Evolutionary conservation across 495 filamentous ascomycete species (phyloP).

Genomic region (Aspergillus sparsus): DNA sequence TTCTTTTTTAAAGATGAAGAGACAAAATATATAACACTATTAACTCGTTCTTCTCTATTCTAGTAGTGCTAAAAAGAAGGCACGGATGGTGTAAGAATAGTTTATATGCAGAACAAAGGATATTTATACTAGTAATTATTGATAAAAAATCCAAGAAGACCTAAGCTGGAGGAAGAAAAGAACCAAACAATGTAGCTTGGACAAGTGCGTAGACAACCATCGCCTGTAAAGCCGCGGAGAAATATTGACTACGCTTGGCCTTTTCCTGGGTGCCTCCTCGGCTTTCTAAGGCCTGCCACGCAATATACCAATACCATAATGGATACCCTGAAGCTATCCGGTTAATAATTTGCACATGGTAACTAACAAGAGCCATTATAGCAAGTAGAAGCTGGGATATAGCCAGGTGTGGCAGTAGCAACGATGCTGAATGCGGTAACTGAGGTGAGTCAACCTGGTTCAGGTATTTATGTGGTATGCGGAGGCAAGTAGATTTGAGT

Average conservation of each 20-base stretch:
- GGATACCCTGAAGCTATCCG: conserved; percentile 86
- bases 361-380: conserved; percentile 65
- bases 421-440: conserved; percentile 39
- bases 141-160: not conserved
- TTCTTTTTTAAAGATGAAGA: no score
- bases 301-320: conserved; percentile 85
- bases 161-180: conserved; percentile 90
- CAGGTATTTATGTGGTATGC: conserved; percentile 7
- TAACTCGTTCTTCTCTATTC: no score
- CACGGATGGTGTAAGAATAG: not conserved
- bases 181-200: conserved; percentile 81
- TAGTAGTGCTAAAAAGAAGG: no score
- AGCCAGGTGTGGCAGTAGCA: conserved; percentile 58
- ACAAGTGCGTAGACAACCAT: conserved; percentile 81
- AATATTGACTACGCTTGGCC: conserved; percentile 24
- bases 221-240: conserved; percentile 53
- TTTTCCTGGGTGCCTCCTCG: conserved; percentile 13
- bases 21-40: no score
- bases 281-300: conserved; percentile 37
- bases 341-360: conserved; percentile 93
- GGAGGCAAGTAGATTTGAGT: conserved; percentile 29
- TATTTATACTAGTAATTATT: not conserved
- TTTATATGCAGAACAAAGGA: not conserved
- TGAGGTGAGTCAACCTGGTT: conserved; percentile 22
- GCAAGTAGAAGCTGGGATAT: conserved; percentile 72